Base-by-base conservation (phyloP, 108 stramenopile species). In the Bacterosira constricta region DNA sequence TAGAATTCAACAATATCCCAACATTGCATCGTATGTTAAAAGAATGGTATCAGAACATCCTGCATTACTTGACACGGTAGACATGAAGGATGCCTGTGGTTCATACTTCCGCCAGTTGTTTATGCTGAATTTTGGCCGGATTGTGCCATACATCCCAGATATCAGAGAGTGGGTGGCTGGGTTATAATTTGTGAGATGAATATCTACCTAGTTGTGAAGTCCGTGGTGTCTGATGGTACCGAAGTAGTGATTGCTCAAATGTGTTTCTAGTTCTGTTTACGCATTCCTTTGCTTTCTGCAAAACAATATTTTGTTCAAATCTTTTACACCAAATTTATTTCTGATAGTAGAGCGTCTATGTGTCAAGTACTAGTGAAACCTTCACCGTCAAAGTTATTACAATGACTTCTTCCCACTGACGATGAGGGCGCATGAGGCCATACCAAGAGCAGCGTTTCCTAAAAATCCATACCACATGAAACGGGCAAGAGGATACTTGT, bases 51-150 rank as follows among this genome's bases (percentile, higher is more conserved):
- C 55, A 8, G 78, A 82, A 6, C 26, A 83, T 30, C 84, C 82
- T 1, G 73, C 61, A 31, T 79, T 89, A 30, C 42, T 75, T 51
- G 72, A 77, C 34, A 88, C 88, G 5, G 81, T 90, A 57, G 93
- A 95, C 64, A 60, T 92, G 63, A 57, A 66, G 13, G 89, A 90
- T 73, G 93, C 93, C 7, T 83, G 79, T 38, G 73, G 58, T 27
- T 88, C 87, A 9, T 95, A 92, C 51, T 95, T 87, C 66, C 63
- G 74, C 44, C 89, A 90, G 39, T 68, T 95, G 21, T 95, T 92
- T 66, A 90, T 91, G 55, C 63, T 92, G 30, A 95, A 95, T 81
- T 88, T 90, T 46, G 81, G 86, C 11, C 78, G 89, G 3, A 75
- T 95, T 2, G 66, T 95, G 0, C 93, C 93, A 13, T 73, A 69